Evolutionary conservation across 257 asterid genomes (phyloP), one percentile per base, ranked within the genome.

Genomic region (Eustoma russellianum): DNA sequence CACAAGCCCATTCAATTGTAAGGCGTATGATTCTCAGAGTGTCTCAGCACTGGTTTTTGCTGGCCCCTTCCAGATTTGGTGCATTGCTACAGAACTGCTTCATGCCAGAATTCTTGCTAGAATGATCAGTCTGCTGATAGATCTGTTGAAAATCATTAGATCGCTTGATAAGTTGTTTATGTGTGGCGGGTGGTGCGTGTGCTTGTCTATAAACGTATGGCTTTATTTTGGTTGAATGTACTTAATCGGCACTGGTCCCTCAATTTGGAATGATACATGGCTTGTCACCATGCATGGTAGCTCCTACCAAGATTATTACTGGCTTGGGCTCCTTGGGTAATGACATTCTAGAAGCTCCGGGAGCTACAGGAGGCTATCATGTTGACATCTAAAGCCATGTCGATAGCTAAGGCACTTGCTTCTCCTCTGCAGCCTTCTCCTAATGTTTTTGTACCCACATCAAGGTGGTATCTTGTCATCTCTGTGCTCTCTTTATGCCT

Each of bases 281-380:
- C 51, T 57, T 88, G 60, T 54, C 75, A 77, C 97, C 98, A 11
- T 92, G 97, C 63, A 92, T 92, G 97, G 97, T 88, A 57, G 95
- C 98, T 33, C 98, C 98, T 0, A 88, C 98, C 53, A 92, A 92
- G 69, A 92, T 92, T 43, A 92, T 92, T 11, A 97, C 97, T 43
- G 98, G 98, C 46, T 74, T 92, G 85, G 97, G 98, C 28, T 71
- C 98, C 28, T 93, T 92, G 17, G 98, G 97, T 64, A 74, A 88
- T 45, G 98, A 92, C 68, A 92, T 88, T 70, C 77, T 92, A 48
- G 98, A 92, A 81, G 95, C 94, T 70, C 90, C 85, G 0, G 97
- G 98, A 71, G 98, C 98, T 54, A 88, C 98, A 0, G 97, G 95
- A 48, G 98, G 88, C 71, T 92, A 88, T 63, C 77, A 95, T 88